A percentile compares a stretch with the other conserved stretches of the same genome.
These are phyloP conservation scores for Diaporthe vaccinii DNA, from an alignment of 2,329 filamentous ascomycete species.

Conservation along the genomic window DNA sequence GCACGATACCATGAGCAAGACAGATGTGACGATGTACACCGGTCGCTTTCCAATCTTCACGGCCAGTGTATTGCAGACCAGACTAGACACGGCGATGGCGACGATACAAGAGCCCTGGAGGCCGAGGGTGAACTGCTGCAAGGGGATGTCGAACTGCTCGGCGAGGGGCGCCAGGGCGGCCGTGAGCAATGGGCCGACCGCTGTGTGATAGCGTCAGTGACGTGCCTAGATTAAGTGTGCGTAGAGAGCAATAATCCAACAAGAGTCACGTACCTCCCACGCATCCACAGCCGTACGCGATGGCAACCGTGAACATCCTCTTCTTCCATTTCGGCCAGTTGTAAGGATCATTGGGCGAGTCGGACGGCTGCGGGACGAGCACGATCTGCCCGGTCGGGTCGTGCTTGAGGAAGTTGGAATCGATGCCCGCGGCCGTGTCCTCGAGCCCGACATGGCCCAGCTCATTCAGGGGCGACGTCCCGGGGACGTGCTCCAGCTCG, in stretches of 20 bases:
- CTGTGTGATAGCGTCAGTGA: conserved; percentile 42
- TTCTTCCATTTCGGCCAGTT: conserved; percentile 58
- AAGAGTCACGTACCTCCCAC: conserved; percentile 52
- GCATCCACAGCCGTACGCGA: conserved; percentile 55
- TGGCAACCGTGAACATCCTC: conserved; percentile 53
- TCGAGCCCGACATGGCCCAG: conserved; percentile 43
- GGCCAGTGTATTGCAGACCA: conserved; percentile 53
- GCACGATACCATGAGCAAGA: conserved; percentile 51
- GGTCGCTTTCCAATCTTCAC: conserved; percentile 55
- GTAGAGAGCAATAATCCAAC: background rate
- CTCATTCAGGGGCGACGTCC: conserved; percentile 46
- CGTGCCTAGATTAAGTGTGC: background rate
- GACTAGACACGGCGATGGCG: conserved; percentile 51
- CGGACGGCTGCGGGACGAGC: conserved; percentile 64
- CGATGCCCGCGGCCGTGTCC: conserved; percentile 36
- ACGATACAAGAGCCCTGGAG: conserved; percentile 53
- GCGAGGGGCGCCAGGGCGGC: conserved; percentile 53
- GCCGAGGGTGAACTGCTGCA: conserved; percentile 51
- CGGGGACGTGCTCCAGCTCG: conserved; percentile 47
- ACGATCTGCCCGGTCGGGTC: conserved; percentile 53
- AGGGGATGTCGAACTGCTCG: conserved; percentile 48
- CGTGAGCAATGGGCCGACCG: conserved; percentile 54
- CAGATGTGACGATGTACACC: conserved; percentile 51
- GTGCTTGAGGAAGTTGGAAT: conserved; percentile 45
- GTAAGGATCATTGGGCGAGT: conserved; percentile 61